Evolutionary conservation across 1,139 yeast species (phyloP), one percentile per base, ranked within the genome.

Genomic region (Taphrina deformans): DNA sequence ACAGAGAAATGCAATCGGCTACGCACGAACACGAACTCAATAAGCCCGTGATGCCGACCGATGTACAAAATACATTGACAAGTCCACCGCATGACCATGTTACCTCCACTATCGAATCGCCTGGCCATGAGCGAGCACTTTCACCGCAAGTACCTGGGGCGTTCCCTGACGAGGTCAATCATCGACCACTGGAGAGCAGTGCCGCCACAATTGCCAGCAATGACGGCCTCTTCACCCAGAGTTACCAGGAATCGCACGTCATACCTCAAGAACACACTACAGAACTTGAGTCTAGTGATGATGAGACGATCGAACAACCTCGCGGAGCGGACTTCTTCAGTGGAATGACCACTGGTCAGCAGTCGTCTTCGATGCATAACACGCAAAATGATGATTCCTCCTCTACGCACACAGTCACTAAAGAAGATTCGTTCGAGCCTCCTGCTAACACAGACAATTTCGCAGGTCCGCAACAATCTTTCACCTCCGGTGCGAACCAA

Each of bases 271-370:
- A 58, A 24, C 35, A 33, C 31, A 58, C 53, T 21, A 46, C 46
- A 9, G 65, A 61, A 29, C 38, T 55, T 14, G 65, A 52, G 12
- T 61, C 65, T 24, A 53, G 65, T 38, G 65, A 52, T 45, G 65
- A 52, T 27, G 59, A 61, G 27, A 52, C 51, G 14, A 33, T 51
- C 14, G 65, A 52, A 26, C 65, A 44, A 26, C 59, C 65, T 18
- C 46, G 46, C 3, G 65, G 65, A 14, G 55, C 63, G 9, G 51
- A 50, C 9, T 18, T 50, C 27, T 59, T 59, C 27, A 10, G 53
- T 24, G 41, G 41, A 1, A 12, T 7, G 2, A 18, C 41, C 4
- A 26, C 23, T 2, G 27, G 48, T 44, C 48, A 18, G n/a, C 9
- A 7, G n/a, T 6, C 23, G 6, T 1, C 27, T 16, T 16, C n/a